A percentile compares a stretch with the other conserved stretches of the same genome.
Conservation (phyloP, 495 filamentous ascomycete genomes). For the Lasiosphaeris hirsuta region DNA sequence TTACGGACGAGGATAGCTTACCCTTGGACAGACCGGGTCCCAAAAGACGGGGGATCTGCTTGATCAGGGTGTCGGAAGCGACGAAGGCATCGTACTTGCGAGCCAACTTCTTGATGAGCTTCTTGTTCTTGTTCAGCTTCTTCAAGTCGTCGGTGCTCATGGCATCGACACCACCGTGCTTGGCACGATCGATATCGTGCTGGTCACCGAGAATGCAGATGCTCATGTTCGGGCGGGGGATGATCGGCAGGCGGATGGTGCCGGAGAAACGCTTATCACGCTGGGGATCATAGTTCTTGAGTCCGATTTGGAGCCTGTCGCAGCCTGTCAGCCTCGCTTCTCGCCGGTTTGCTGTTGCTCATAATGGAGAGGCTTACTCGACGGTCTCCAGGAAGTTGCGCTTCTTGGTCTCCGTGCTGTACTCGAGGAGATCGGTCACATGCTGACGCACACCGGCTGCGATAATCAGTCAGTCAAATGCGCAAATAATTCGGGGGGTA, state of each 20-base stretch:
- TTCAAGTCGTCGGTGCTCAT: conserved; percentile 98
- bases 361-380: conserved; percentile 22
- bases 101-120: conserved; percentile 99
- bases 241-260: conserved; percentile 78
- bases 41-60: conserved; percentile 98
- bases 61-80: conserved; percentile 92
- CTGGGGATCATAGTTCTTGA: conserved; percentile 99
- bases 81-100: conserved; percentile 99
- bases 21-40: conserved; percentile 98
- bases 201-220: conserved; percentile 99
- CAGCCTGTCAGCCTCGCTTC: conserved; percentile 1
- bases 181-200: conserved; percentile 99
- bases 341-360: not conserved
- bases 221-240: conserved; percentile 91
- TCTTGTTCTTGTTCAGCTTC: conserved; percentile 99
- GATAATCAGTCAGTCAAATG: conserved; percentile 20
- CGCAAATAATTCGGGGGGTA: not conserved
- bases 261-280: conserved; percentile 99
- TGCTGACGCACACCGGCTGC: conserved; percentile 94
- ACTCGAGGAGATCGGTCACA: conserved; percentile 84
- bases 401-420: conserved; percentile 97
- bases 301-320: conserved; percentile 80
- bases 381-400: conserved; percentile 80
- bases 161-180: conserved; percentile 94
- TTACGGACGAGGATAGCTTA: conserved; percentile 38